phyloP scores from a whole-genome alignment of 208 protist genomes.

The Acanthamoeba lenticulata region DNA sequence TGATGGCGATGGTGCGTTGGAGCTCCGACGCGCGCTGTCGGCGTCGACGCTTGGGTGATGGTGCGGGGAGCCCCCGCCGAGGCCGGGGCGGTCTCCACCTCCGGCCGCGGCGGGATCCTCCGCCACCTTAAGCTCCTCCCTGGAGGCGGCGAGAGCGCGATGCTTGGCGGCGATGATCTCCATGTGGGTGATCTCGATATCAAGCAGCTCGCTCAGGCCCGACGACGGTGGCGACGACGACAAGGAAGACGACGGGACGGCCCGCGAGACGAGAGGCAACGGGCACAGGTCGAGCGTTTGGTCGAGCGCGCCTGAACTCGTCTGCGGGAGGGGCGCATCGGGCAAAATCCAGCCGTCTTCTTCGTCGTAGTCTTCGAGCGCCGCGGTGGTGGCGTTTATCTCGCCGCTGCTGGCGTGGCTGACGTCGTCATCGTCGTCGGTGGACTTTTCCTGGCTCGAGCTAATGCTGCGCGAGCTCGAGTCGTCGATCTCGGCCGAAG shows the following conservation, averaged over 20 bases:
- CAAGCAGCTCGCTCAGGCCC: not conserved
- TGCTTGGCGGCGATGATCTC: not conserved
- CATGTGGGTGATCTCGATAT: not conserved
- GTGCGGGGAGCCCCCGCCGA: no score
- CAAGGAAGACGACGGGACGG: no score
- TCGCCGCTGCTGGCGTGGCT: not conserved
- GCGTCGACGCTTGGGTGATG: no score
- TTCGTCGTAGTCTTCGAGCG: not conserved
- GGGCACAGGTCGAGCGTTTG: not conserved
- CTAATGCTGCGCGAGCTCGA: not conserved
- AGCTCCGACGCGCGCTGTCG: no score
- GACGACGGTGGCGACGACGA: no score
- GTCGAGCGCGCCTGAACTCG: not conserved
- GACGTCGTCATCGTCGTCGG: not conserved
- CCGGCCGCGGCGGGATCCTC: no score
- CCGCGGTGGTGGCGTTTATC: not conserved
- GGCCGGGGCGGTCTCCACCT: no score
- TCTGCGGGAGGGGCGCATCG: not conserved
- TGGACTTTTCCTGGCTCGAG: conserved; percentile 24
- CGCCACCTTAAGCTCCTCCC: not conserved
- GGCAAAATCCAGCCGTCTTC: not conserved
- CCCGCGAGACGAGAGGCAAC: not conserved
- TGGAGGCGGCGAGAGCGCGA: not conserved
- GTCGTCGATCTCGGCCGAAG: not conserved
- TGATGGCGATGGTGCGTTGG: no score